Conservation (phyloP, 2,329 filamentous ascomycete genomes). For the Aureobasidium uvarum region DNA sequence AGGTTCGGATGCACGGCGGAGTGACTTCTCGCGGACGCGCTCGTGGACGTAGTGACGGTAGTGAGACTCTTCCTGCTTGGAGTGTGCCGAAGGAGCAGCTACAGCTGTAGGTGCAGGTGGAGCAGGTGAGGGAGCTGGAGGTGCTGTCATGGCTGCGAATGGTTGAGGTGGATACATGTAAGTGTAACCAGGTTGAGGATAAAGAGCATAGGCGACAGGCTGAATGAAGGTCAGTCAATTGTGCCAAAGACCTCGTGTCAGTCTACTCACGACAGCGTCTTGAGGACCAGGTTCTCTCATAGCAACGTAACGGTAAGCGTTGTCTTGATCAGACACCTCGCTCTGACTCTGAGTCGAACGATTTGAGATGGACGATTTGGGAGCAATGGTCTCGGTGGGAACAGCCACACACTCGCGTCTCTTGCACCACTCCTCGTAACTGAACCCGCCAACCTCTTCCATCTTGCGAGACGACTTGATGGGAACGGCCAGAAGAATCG, state of each 20-base stretch:
- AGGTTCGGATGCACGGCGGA: neutral
- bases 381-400: constrained; percentile 16
- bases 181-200: constrained; percentile 20
- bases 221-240: constrained; percentile 10
- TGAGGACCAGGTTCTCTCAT: constrained; percentile 27
- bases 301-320: constrained; percentile 25
- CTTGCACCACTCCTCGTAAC: constrained; percentile 26
- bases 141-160: constrained; percentile 2
- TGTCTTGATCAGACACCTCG: constrained; percentile 14
- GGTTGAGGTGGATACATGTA: constrained; percentile 13
- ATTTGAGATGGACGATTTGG: constrained; percentile 17
- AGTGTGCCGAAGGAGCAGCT: neutral
- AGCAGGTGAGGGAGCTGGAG: neutral
- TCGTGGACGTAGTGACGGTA: constrained; percentile 14
- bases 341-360: neutral
- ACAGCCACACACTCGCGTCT: constrained; percentile 6
- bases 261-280: constrained; percentile 10
- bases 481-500: constrained; percentile 4
- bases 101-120: neutral
- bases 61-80: constrained; percentile 4
- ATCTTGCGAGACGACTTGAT: constrained; percentile 3
- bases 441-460: constrained; percentile 22
- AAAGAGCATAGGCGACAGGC: constrained; percentile 22
- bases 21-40: constrained; percentile 4
- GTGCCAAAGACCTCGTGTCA: neutral